These are phyloP conservation scores for Colletotrichum liaoningense DNA, from an alignment of 2,329 filamentous ascomycete genomes.

Conservation along the genomic window DNA sequence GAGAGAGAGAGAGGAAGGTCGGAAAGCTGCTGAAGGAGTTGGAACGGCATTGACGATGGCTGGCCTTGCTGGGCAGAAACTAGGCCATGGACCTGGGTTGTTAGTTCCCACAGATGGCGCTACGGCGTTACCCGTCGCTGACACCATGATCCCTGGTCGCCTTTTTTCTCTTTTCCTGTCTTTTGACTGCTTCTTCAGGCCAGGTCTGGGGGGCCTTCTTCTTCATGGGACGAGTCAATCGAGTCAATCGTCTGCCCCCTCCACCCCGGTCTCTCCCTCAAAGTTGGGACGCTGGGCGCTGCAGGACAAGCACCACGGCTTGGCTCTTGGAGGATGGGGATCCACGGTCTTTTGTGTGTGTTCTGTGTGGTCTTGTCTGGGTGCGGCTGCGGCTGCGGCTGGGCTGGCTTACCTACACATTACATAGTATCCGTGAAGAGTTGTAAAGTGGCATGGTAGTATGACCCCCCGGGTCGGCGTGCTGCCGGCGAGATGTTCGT, in stretches of 20 bases:
- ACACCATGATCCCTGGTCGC: slow-evolving; percentile 7
- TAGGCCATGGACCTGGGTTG: background rate
- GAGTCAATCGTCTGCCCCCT: slow-evolving; percentile 12
- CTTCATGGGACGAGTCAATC: slow-evolving; percentile 28
- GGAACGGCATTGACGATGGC: slow-evolving; percentile 10
- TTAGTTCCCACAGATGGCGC: background rate
- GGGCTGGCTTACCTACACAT: background rate
- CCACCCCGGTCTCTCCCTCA: background rate
- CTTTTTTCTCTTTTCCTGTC: background rate
- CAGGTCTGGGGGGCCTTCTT: background rate
- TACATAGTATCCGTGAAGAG: background rate
- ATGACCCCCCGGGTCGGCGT: slow-evolving; percentile 13
- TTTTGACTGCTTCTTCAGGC: background rate
- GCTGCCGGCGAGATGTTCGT: slow-evolving; percentile 29
- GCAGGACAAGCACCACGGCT: background rate
- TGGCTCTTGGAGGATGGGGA: background rate
- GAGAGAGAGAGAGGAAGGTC: too few relatives aligned
- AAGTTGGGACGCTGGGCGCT: slow-evolving; percentile 2
- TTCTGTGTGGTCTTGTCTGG: background rate
- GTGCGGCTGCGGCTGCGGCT: background rate
- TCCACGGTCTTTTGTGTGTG: too few relatives aligned
- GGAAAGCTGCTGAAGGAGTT: background rate
- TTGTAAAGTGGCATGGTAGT: background rate
- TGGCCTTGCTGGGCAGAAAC: slow-evolving; percentile 27
- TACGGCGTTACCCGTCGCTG: background rate